Evolutionary conservation across 495 filamentous ascomycete genomes (phyloP).

Genomic region (Neurospora cerealis): DNA sequence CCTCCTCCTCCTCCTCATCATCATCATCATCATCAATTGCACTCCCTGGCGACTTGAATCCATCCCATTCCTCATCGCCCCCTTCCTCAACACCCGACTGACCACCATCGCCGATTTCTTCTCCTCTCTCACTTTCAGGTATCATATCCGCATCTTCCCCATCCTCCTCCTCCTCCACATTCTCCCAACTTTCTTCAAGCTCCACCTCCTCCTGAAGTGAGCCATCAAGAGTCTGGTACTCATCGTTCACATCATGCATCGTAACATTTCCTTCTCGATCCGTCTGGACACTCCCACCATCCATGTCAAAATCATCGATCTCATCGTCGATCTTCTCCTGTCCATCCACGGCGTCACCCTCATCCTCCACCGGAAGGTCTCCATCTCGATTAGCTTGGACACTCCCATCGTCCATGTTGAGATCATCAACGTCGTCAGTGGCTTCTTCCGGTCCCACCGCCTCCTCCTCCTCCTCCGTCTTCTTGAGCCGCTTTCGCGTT

Average conservation of each 20-base stretch:
- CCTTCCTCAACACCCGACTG: background rate
- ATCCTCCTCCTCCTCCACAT: background rate
- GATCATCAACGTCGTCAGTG: background rate
- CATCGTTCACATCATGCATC: background rate
- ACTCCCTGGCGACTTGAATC: background rate
- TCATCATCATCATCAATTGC: background rate
- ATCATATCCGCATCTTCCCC: background rate
- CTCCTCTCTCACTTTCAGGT: background rate
- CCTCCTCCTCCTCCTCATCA: background rate
- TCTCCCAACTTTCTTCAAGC: background rate
- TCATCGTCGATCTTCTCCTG: background rate
- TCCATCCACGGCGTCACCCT: background rate
- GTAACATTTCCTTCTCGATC: background rate
- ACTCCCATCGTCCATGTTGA: background rate
- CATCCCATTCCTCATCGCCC: background rate
- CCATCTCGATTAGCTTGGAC: background rate
- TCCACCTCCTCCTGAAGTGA: background rate
- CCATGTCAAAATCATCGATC: background rate
- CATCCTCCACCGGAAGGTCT: background rate
- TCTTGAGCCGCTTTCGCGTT: background rate
- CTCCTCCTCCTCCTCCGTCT: background rate
- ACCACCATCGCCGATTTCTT: background rate
- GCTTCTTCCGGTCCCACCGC: fast-evolving
- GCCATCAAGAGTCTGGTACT: background rate
- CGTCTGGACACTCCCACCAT: background rate